These are phyloP conservation scores for Tylopilus balloui DNA, from an alignment of 768 basidiomycete genomes.

Conservation along the genomic window DNA sequence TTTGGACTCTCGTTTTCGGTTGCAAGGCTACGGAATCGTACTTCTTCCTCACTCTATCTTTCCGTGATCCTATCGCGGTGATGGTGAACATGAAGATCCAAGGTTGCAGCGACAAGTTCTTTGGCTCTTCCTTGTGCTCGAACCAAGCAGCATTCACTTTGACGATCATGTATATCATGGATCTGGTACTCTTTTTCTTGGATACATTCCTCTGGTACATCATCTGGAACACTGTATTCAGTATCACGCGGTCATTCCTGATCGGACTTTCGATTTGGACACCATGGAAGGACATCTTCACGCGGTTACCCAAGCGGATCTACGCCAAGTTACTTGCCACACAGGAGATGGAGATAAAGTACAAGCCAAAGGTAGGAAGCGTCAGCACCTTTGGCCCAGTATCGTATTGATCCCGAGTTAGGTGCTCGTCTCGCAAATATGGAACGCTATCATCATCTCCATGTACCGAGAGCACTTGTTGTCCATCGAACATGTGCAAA, in stretches of 20 bases:
- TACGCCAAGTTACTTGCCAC: constrained; percentile 95
- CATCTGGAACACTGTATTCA: constrained; percentile 97
- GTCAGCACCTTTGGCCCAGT: neutral
- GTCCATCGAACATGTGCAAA: constrained; percentile 98
- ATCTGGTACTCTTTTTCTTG: constrained; percentile 93
- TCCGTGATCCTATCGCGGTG: constrained; percentile 87
- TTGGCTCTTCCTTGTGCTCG: constrained; percentile 77
- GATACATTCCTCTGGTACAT: constrained; percentile 99
- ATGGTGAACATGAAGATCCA: constrained; percentile 98
- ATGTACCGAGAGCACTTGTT: constrained; percentile 99
- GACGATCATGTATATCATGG: constrained; percentile 99
- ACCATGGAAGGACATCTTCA: constrained; percentile 97
- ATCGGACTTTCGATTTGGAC: constrained; percentile 98
- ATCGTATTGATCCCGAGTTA: constrained; percentile 27
- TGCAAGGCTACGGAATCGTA: constrained; percentile 98
- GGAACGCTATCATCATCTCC: constrained; percentile 99
- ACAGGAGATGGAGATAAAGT: constrained; percentile 94
- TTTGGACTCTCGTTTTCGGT: constrained; percentile 92
- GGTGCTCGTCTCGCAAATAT: constrained; percentile 98
- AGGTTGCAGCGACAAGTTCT: constrained; percentile 81
- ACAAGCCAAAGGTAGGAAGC: constrained; percentile 90
- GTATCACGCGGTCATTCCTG: constrained; percentile 80
- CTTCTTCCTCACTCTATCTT: constrained; percentile 95
- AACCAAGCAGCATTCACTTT: constrained; percentile 95
- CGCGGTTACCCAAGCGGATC: constrained; percentile 91